phyloP scores from a whole-genome alignment of 768 basidiomycete genomes.

The Tricholoma hemisulphureum region DNA sequence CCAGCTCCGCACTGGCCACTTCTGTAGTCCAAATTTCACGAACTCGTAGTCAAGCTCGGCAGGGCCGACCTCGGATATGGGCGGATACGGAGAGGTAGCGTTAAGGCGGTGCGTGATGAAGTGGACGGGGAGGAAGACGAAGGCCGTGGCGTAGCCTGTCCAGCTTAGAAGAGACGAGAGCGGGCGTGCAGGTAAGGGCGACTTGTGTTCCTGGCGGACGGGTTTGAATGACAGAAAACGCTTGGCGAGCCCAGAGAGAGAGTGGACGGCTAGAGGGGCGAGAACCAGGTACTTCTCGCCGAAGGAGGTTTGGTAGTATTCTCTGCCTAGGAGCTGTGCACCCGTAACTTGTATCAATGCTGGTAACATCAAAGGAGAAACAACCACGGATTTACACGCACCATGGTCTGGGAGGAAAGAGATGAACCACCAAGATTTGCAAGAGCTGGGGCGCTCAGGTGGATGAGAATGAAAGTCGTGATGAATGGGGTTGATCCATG shows the following conservation, averaged over 20 bases:
- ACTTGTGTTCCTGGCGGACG: slow-evolving; percentile 21
- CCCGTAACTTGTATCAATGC: neutral
- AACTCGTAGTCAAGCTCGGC: slow-evolving; percentile 82
- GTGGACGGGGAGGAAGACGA: slow-evolving; percentile 67
- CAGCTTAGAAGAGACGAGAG: slow-evolving; percentile 48
- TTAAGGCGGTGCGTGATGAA: slow-evolving; percentile 62
- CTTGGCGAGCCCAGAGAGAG: slow-evolving; percentile 55
- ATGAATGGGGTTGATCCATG: slow-evolving; percentile 79
- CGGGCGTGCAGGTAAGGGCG: slow-evolving; percentile 24
- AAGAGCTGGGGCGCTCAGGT: slow-evolving; percentile 70
- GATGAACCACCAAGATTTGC: slow-evolving; percentile 71
- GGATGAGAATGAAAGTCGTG: slow-evolving; percentile 72
- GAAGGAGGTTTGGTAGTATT: slow-evolving; percentile 78
- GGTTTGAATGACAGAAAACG: slow-evolving; percentile 44
- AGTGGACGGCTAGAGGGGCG: slow-evolving; percentile 64
- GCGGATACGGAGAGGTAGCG: slow-evolving; percentile 45
- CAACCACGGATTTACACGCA: slow-evolving; percentile 42
- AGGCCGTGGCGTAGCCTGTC: slow-evolving; percentile 60
- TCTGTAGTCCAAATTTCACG: slow-evolving; percentile 67
- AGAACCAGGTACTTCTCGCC: slow-evolving; percentile 70
- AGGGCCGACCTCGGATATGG: slow-evolving; percentile 63
- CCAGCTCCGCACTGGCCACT: slow-evolving; percentile 63
- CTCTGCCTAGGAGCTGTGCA: slow-evolving; percentile 70
- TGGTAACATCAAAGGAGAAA: neutral
- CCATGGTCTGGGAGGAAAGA: slow-evolving; percentile 73